Evolutionary conservation across 2,329 filamentous ascomycete genomes (phyloP), one percentile per base, ranked within the genome.

Genomic region (Sphaceloma murrayae): DNA sequence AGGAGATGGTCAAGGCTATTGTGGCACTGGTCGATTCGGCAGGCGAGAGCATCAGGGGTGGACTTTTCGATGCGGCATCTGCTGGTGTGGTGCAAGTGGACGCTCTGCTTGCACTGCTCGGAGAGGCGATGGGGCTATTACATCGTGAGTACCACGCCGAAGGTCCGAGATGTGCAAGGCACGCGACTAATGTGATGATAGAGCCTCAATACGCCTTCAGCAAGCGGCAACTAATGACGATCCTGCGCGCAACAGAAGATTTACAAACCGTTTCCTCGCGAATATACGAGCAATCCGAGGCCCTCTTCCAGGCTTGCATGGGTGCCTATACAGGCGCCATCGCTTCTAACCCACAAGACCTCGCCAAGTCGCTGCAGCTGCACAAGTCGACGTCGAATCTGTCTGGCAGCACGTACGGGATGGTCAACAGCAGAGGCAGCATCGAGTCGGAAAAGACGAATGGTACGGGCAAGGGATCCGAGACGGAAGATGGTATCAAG

Each of bases 81-180:
- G 83, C 88, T 56, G 80, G 85, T 0, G 85, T 94, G 5, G 82
- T 95, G 13, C 85, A 85, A 54, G 84, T 93, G 50, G 89, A 96
- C 54, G 88, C 88, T 43, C 65, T 96, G 16, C 70, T 95, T 6
- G 78, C 82, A 2, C 69, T 96, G 10, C 72, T 96, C 1, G 88
- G 86, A 42, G 89, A 96, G 64, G 78, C 81, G 0, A 75, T 89
- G 3, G 75, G 85, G 1, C 85, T 94, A 49, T 68, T 93, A 48
- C 77, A 80, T 55, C 70, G 70, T 69, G 58, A 61, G 62, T 60
- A 49, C 52, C 51, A 4, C 50, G n/a, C 52, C 45, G 2, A 27
- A 44, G n/a, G 26, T 16, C 24, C 26, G 18, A 17, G 24, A 31
- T 43, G 6, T 36, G 34, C 36, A 26, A 18, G 9, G 33, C 51